Evolutionary conservation across 2,329 filamentous ascomycete species (phyloP).

Genomic region (Diplodia mutila): DNA sequence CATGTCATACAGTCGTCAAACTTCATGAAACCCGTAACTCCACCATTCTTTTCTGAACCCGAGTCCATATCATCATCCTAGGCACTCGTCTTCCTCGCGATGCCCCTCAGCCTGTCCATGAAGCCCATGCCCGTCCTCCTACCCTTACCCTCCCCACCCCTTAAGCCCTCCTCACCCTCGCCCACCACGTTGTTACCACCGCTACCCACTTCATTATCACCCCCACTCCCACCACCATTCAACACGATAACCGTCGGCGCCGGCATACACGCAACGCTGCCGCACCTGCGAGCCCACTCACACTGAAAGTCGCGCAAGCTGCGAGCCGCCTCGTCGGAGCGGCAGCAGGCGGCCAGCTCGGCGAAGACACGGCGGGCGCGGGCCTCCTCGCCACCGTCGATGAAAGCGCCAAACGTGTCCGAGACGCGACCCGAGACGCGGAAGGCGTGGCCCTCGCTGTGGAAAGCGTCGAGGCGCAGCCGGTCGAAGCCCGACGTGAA

Average conservation of each 20-base stretch:
- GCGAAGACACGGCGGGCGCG: conserved; percentile 44
- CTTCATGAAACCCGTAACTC: background rate
- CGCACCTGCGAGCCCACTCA: conserved; percentile 4
- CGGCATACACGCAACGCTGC: conserved; percentile 12
- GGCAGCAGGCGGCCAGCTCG: conserved; percentile 40
- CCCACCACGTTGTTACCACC: background rate
- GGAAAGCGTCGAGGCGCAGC: conserved; percentile 50
- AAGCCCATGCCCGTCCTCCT: conserved; percentile 28
- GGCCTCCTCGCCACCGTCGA: conserved; percentile 52
- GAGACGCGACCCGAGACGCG: conserved; percentile 55
- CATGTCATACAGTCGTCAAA: background rate
- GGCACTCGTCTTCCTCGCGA: conserved; percentile 28
- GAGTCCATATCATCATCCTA: background rate
- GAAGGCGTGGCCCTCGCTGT: conserved; percentile 62
- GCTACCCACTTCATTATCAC: background rate
- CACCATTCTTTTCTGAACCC: background rate
- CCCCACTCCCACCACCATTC: background rate
- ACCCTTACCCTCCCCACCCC: conserved; percentile 30
- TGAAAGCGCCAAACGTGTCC: conserved; percentile 39
- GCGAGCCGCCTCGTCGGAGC: conserved; percentile 39
- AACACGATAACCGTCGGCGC: background rate
- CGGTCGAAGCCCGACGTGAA: conserved; percentile 62
- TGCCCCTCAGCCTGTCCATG: conserved; percentile 41
- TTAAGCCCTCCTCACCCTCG: conserved; percentile 1
- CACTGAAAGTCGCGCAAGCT: conserved; percentile 35